phyloP scores from a whole-genome alignment of 305 asterid species.

The Fraxinus angustifolia region DNA sequence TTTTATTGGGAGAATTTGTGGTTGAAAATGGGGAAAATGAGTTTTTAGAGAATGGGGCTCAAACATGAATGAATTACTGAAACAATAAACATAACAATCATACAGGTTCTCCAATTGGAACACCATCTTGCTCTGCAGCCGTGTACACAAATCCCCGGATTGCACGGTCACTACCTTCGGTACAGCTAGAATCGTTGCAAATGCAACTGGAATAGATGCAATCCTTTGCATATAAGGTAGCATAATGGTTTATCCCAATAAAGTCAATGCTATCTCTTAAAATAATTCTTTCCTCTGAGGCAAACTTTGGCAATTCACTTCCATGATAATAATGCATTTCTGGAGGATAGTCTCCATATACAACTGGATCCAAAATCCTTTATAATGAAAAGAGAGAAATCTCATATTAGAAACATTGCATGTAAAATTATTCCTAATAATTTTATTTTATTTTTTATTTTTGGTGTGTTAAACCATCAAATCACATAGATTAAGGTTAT shows the following conservation, averaged over 20 bases:
- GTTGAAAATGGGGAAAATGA: background rate
- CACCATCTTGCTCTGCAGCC: slow-evolving; percentile 45
- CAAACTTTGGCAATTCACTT: slow-evolving; percentile 48
- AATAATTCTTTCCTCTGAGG: slow-evolving; percentile 48
- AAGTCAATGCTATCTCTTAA: slow-evolving; percentile 60
- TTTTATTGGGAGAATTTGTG: background rate
- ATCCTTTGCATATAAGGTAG: slow-evolving; percentile 68
- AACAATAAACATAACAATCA: background rate
- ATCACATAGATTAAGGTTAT: background rate
- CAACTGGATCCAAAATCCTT: slow-evolving; percentile 70
- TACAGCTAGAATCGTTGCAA: slow-evolving; percentile 43
- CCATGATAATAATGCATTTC: slow-evolving; percentile 63
- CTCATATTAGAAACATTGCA: background rate
- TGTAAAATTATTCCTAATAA: background rate
- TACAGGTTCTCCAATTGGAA: slow-evolving; percentile 68
- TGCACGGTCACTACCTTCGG: slow-evolving; percentile 46
- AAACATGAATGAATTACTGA: background rate
- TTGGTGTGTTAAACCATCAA: background rate
- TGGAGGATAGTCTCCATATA: slow-evolving; percentile 71
- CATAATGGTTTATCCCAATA: slow-evolving; percentile 74
- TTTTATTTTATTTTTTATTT: background rate
- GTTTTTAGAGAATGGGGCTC: background rate
- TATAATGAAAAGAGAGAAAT: background rate
- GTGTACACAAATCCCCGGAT: slow-evolving; percentile 52
- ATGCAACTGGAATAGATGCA: slow-evolving; percentile 55